Evolutionary conservation across 1,139 yeast species (phyloP).

Genomic region (Pichiaceae sp.): DNA sequence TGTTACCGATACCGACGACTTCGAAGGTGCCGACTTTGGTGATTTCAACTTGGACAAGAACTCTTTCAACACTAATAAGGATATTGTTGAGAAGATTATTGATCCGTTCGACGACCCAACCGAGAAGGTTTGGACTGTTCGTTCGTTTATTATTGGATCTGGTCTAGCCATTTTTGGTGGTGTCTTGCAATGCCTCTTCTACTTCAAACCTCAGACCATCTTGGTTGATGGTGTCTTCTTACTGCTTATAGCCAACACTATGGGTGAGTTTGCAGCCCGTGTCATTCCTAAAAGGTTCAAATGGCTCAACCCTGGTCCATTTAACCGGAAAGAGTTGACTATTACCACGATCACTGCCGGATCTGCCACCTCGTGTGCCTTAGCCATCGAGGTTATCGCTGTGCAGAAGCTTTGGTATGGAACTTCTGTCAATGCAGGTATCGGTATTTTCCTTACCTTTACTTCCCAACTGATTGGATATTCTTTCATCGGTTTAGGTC

Average conservation of each 20-base stretch:
- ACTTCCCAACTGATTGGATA: slow-evolving; percentile 55
- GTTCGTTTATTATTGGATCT: slow-evolving; percentile 22
- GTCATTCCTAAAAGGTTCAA: slow-evolving; percentile 20
- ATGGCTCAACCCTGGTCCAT: slow-evolving; percentile 45
- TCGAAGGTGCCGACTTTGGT: slow-evolving; percentile 1
- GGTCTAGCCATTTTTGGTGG: slow-evolving; percentile 26
- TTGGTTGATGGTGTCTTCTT: slow-evolving; percentile 24
- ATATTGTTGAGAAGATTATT: slow-evolving; percentile 16
- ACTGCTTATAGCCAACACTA: slow-evolving; percentile 22
- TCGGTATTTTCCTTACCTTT: slow-evolving; percentile 26
- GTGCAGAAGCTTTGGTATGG: slow-evolving; percentile 44
- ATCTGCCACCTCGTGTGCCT: slow-evolving; percentile 41
- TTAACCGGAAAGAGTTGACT: slow-evolving; percentile 55
- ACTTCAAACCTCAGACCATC: slow-evolving; percentile 26
- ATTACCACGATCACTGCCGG: slow-evolving; percentile 43
- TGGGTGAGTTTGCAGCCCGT: slow-evolving; percentile 21
- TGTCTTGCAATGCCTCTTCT: slow-evolving; percentile 24
- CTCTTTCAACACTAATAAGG: slow-evolving; percentile 8
- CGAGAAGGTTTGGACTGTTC: slow-evolving; percentile 21
- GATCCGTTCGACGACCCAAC: slow-evolving; percentile 19
- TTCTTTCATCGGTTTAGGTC: slow-evolving; percentile 40
- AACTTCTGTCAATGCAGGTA: slow-evolving; percentile 20
- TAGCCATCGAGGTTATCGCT: slow-evolving; percentile 49
- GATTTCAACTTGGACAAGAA: not conserved
- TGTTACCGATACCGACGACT: not conserved